Evolutionary conservation across 805 yeast genomes (phyloP).

Genomic region (Pichia pseudocactophila): DNA sequence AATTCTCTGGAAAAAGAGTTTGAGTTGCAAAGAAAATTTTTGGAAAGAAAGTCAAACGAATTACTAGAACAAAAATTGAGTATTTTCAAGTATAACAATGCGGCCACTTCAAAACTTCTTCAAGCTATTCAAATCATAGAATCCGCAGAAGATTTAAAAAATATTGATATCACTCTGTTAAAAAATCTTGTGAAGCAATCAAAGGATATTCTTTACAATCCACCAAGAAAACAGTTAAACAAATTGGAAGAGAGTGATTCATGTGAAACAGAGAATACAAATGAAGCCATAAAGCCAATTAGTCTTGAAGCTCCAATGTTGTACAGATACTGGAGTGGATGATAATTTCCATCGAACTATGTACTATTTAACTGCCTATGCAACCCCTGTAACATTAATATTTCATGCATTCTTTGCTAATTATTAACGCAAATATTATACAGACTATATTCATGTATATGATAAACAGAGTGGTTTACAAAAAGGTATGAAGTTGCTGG

Average conservation of each 20-base stretch:
- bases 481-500: constrained; percentile 13
- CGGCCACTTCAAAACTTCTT: constrained; percentile 39
- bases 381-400: background rate
- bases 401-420: background rate
- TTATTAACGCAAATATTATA: too few relatives aligned
- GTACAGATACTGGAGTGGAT: constrained; percentile 62
- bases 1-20: constrained; percentile 54
- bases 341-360: constrained; percentile 6
- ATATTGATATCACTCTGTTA: constrained; percentile 13
- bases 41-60: constrained; percentile 59
- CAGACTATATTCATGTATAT: too few relatives aligned
- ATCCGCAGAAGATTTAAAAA: constrained; percentile 2
- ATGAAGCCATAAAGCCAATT: constrained; percentile 39
- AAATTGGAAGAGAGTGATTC: constrained; percentile 22
- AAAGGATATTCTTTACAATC: constrained; percentile 21
- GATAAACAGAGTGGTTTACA: constrained; percentile 5
- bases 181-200: constrained; percentile 23
- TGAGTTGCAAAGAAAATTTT: constrained; percentile 52
- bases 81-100: constrained; percentile 49
- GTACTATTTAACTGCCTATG: constrained; percentile 1
- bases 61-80: constrained; percentile 56
- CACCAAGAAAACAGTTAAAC: constrained; percentile 27
- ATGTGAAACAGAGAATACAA: constrained; percentile 19
- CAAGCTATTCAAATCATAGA: constrained; percentile 27
- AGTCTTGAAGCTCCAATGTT: constrained; percentile 54